phyloP scores from a whole-genome alignment of 1,284 basidiomycete genomes.

The Neonothopanus nambi region DNA sequence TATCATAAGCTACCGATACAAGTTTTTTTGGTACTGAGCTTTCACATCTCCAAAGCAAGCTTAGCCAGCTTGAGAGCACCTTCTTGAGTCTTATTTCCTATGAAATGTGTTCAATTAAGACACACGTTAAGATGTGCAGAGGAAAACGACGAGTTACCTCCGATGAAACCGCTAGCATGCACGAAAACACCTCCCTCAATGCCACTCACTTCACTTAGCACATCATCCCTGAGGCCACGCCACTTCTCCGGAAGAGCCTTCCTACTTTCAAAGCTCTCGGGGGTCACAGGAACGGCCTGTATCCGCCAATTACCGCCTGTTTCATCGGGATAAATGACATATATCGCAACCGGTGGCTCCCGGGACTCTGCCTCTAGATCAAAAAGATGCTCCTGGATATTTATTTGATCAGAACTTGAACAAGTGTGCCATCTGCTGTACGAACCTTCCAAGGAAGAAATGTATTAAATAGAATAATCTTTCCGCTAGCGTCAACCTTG shows the following conservation, averaged over 20 bases:
- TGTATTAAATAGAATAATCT: conserved; percentile 80
- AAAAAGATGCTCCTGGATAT: conserved; percentile 92
- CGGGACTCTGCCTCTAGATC: conserved; percentile 70
- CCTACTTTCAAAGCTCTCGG: conserved; percentile 87
- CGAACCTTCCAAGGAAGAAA: conserved; percentile 88
- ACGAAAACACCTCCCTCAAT: conserved; percentile 89
- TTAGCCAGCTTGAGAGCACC: conserved; percentile 84
- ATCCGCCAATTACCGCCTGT: conserved; percentile 83
- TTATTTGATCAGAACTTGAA: background rate
- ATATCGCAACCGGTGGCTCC: conserved; percentile 58
- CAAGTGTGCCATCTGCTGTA: background rate
- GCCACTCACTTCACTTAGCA: conserved; percentile 72
- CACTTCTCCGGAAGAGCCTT: conserved; percentile 92
- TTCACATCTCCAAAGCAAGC: conserved; percentile 58
- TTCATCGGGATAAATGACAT: conserved; percentile 92
- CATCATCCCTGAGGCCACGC: conserved; percentile 89
- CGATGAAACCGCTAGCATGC: conserved; percentile 95
- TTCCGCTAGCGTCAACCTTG: conserved; percentile 69
- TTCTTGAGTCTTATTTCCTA: conserved; percentile 89
- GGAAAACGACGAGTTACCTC: conserved; percentile 65
- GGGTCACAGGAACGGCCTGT: conserved; percentile 85
- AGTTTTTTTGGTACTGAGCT: background rate
- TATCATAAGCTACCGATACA: background rate
- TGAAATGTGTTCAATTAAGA: conserved; percentile 7
- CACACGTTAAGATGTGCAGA: background rate